Conservation (phyloP, 306 rosid genomes). For the Cyamopsis tetragonoloba region DNA sequence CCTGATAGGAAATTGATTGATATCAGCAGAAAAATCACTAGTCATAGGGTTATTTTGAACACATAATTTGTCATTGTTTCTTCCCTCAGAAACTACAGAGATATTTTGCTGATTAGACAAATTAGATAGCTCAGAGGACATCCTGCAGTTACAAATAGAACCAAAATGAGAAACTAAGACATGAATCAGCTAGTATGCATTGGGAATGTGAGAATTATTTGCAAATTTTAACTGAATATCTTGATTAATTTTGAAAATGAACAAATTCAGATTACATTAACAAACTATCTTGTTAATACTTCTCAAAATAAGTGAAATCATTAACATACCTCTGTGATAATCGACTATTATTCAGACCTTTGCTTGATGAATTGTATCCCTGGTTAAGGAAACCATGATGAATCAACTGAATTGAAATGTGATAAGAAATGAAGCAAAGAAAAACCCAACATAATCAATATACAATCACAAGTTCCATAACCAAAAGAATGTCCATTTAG, state of each 20-base stretch:
- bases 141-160: conserved; percentile 60
- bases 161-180: too few relatives aligned
- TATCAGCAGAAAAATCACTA: conserved; percentile 50
- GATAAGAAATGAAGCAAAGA: not conserved
- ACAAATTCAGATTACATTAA: too few relatives aligned
- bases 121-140: conserved; percentile 66
- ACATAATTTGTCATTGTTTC: too few relatives aligned
- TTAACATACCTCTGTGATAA: conserved; percentile 60
- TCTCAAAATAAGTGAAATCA: too few relatives aligned
- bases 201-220: too few relatives aligned
- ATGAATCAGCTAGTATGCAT: too few relatives aligned
- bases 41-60: conserved; percentile 43
- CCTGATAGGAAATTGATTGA: conserved; percentile 60
- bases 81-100: too few relatives aligned
- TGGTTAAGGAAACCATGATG: conserved; percentile 38
- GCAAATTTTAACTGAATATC: too few relatives aligned
- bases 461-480: not conserved
- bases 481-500: too few relatives aligned
- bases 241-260: too few relatives aligned
- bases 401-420: conserved; percentile 17
- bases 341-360: conserved; percentile 54
- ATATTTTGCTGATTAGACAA: conserved; percentile 57
- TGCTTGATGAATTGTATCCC: conserved; percentile 55
- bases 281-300: too few relatives aligned
- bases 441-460: not conserved